These are phyloP conservation scores for Sordaria brevicollis DNA, from an alignment of 495 filamentous ascomycete species.

Conservation along the genomic window DNA sequence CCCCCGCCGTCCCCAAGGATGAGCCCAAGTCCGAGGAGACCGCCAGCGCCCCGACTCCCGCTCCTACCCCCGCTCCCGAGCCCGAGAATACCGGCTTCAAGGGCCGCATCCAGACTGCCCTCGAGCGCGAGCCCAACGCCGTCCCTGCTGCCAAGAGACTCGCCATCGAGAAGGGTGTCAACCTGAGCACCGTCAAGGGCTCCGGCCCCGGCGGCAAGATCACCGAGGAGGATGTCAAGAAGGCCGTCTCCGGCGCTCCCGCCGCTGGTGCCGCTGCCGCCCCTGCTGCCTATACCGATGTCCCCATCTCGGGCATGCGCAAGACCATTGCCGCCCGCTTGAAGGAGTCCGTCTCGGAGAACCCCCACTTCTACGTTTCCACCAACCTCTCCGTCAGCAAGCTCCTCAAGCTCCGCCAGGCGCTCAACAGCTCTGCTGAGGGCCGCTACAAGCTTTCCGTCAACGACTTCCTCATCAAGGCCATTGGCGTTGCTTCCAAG, in stretches of 20 bases:
- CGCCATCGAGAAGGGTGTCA: conserved; percentile 77
- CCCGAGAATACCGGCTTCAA: conserved; percentile 64
- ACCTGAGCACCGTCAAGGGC: conserved; percentile 72
- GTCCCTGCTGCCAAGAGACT: conserved; percentile 68
- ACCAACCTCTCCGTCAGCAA: conserved; percentile 80
- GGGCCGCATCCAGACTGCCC: conserved; percentile 69
- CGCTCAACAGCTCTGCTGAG: conserved; percentile 77
- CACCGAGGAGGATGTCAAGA: conserved; percentile 88
- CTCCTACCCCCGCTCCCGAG: conserved; percentile 47
- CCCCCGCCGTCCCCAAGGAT: conserved; percentile 39
- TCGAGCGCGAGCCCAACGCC: conserved; percentile 68
- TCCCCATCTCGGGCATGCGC: conserved; percentile 83
- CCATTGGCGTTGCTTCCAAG: conserved; percentile 72
- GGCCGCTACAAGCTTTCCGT: conserved; percentile 97
- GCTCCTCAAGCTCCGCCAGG: conserved; percentile 89
- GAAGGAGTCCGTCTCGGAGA: conserved; percentile 77
- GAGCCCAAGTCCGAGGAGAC: conserved; percentile 45
- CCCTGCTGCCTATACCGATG: conserved; percentile 68
- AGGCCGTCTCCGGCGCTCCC: conserved; percentile 36
- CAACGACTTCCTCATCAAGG: conserved; percentile 99
- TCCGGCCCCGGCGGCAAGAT: conserved; percentile 78
- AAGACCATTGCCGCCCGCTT: conserved; percentile 93
- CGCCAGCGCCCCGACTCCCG: conserved; percentile 46
- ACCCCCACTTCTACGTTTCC: conserved; percentile 97
- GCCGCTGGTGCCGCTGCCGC: conserved; percentile 36